Evolutionary conservation across 169 alveolate species (phyloP), one percentile per base, ranked within the genome.

Genomic region (Condylostoma magnum): DNA sequence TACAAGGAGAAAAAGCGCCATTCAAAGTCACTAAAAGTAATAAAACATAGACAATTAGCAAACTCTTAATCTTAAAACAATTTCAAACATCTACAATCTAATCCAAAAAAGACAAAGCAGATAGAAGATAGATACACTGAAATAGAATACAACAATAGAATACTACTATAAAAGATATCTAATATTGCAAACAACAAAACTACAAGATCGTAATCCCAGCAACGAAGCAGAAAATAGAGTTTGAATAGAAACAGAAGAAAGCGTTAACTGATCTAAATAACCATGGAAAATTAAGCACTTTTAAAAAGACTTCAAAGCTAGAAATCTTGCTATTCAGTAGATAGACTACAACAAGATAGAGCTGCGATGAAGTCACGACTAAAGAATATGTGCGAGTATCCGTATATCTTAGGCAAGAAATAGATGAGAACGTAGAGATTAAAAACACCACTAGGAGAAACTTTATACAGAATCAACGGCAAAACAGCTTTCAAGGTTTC

Each of bases 381-480:
- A 54, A 67, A 74, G 20, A 83, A 69, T 56, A 77, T 83, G 69
- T 58, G 87, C 37, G 90, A 79, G 65, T 68, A 63, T 55, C 90
- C 90, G 8, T 78, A 57, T 28, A 47, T 25, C 15, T 38, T 71
- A 6, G 75, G 66, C n/a, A n/a, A n/a, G n/a, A 20, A n/a, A 69
- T 33, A 3, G 41, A 53, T 22, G 30, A 6, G 2, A 22, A 37
- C 15, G 18, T n/a, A 10, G 18, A 18, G 2, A 28, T 34, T 34
- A 18, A 20, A 18, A 20, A 20, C 27, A 55, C 53, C 43, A 4
- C 22, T 56, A n/a, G 44, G 27, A 25, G 65, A 50, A 38, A 41
- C 57, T 15, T 22, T 37, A 18, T 36, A 5, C n/a, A n/a, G n/a
- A n/a, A n/a, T n/a, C n/a, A n/a, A n/a, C n/a, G n/a, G n/a, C n/a